Evolutionary conservation across 2,329 filamentous ascomycete species (phyloP).

Genomic region (Magnaporthales sp.): DNA sequence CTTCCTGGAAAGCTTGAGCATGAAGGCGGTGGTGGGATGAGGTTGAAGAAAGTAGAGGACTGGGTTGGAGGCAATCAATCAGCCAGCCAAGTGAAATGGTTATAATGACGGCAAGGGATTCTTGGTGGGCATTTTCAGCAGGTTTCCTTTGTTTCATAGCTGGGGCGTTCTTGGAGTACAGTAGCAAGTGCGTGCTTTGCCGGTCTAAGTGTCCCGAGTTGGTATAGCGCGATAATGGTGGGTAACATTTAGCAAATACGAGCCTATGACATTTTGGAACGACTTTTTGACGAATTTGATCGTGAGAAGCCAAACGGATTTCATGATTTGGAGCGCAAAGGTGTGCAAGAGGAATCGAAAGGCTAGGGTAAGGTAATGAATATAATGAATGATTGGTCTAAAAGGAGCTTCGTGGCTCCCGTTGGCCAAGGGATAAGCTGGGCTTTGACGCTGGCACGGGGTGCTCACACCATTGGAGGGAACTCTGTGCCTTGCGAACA

Average conservation of each 20-base stretch:
- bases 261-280: neutral
- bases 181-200: neutral
- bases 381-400: neutral
- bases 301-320: neutral
- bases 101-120: neutral
- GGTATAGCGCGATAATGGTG: neutral
- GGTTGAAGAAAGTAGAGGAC: neutral
- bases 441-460: neutral
- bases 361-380: neutral
- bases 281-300: neutral
- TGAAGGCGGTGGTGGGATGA: slow-evolving; percentile 73
- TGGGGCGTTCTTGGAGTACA: slow-evolving; percentile 6
- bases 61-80: no score
- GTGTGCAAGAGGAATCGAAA: neutral
- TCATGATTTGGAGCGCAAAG: neutral
- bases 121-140: neutral
- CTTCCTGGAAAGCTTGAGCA: slow-evolving; percentile 85
- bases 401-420: neutral
- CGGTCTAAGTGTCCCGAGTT: neutral
- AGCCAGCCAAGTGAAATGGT: neutral
- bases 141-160: neutral
- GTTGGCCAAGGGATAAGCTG: neutral
- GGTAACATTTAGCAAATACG: neutral
- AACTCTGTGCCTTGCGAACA: neutral
- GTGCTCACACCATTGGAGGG: neutral